These are phyloP conservation scores for Forsythia viridissima DNA, from an alignment of 257 asterid species.

Conservation along the genomic window DNA sequence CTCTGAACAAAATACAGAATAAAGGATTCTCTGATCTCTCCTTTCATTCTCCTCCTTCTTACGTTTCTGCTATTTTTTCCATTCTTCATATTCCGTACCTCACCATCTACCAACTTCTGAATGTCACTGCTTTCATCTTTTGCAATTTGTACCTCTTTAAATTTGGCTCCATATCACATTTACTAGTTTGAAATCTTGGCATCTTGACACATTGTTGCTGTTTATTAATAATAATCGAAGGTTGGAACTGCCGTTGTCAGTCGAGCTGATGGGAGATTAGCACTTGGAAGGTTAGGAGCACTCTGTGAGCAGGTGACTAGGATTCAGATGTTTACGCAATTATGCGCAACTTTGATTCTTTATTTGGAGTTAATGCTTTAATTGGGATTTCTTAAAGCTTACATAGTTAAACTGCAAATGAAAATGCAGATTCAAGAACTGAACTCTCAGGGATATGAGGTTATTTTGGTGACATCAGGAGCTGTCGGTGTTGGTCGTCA, in stretches of 20 bases:
- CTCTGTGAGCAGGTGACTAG: constrained; percentile 90
- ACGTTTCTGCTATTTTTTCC: neutral
- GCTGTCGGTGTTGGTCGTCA: constrained; percentile 99
- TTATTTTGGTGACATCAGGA: constrained; percentile 94
- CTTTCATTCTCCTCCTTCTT: too few relatives aligned
- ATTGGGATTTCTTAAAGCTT: constrained; percentile 17
- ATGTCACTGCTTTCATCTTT: constrained; percentile 1
- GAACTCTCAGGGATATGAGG: constrained; percentile 80
- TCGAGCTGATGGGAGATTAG: constrained; percentile 75
- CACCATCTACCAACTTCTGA: neutral
- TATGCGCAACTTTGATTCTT: constrained; percentile 2
- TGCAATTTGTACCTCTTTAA: neutral
- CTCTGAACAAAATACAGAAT: neutral
- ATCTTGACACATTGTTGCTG: neutral
- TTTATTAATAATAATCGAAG: constrained; percentile 32
- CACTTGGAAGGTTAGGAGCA: constrained; percentile 95
- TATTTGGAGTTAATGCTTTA: constrained; percentile 8
- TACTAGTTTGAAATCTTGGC: neutral
- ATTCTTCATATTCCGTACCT: neutral
- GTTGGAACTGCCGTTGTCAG: constrained; percentile 92
- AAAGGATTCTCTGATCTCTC: too few relatives aligned
- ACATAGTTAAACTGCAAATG: constrained; percentile 25
- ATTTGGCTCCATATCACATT: neutral
- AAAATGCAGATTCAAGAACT: constrained; percentile 80
- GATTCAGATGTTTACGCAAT: neutral